These are phyloP conservation scores for Globisporangium lucens DNA, from an alignment of 352 stramenopile species.

Conservation along the genomic window DNA sequence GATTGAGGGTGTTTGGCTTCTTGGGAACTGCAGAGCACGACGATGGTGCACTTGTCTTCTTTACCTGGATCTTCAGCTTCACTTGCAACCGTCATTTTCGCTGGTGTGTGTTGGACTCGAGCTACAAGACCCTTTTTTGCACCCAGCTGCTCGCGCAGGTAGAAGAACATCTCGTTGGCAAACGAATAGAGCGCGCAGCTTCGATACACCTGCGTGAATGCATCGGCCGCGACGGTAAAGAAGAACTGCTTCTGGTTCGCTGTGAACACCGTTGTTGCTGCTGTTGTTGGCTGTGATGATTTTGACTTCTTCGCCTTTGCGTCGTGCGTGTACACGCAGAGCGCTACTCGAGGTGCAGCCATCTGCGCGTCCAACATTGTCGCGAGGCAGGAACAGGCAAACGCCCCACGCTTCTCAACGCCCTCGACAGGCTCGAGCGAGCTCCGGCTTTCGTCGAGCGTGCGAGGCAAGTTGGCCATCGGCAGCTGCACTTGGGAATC, in stretches of 20 bases:
- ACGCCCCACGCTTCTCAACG: conserved; percentile 51
- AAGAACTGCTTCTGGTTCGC: conserved; percentile 54
- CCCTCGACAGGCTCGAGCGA: conserved; percentile 36
- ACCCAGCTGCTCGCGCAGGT: conserved; percentile 39
- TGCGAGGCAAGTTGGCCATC: conserved; percentile 74
- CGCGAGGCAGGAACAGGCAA: conserved; percentile 51
- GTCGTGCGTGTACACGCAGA: conserved; percentile 64
- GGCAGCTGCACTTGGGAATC: conserved; percentile 45
- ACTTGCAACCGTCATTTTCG: too few relatives aligned
- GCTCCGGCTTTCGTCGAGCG: conserved; percentile 52
- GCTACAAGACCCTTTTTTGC: conserved; percentile 46
- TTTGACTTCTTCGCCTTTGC: conserved; percentile 10
- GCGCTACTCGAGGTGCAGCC: conserved; percentile 28
- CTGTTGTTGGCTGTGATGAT: too few relatives aligned
- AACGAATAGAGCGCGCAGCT: conserved; percentile 54
- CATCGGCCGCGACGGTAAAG: conserved; percentile 39
- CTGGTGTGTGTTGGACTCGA: conserved; percentile 14
- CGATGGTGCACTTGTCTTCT: background rate
- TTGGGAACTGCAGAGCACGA: conserved; percentile 31
- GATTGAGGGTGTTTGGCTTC: conserved; percentile 24
- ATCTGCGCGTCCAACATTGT: conserved; percentile 53
- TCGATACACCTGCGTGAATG: conserved; percentile 54
- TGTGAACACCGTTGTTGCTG: conserved; percentile 34
- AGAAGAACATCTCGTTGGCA: conserved; percentile 36
- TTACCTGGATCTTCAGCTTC: too few relatives aligned